Evolutionary conservation across 768 basidiomycete genomes (phyloP), one percentile per base, ranked within the genome.

Genomic region (Astraeus odoratus): DNA sequence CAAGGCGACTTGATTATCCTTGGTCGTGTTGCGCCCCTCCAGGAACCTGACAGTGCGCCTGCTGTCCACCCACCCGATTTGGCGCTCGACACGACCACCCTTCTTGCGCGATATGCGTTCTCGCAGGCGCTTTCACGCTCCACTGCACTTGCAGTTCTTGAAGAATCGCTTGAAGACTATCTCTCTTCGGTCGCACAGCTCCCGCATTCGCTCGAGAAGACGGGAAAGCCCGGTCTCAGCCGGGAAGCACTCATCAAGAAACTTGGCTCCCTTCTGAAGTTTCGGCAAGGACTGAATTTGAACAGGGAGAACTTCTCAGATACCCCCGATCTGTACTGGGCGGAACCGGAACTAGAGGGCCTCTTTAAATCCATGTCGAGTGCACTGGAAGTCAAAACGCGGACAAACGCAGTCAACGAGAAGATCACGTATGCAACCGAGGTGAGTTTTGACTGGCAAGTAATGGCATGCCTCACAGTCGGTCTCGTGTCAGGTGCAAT

Each of bases 1-100:
- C 89, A 93, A 57, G 93, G 93, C 25, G 92, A 96, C 58, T 66
- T 96, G 49, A 93, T 95, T 46, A 86, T 96, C 44, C 78, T 96
- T 15, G 93, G 93, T 7, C 74, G 77, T 40, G 76, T 73, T 8
- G 69, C 81, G 1, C 71, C 77, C 10, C 67, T 84, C n/a, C 79
- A 75, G 42, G 72, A 76, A 43, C 59, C 74, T 18, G 66, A 69
- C 9, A 67, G 76, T 22, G 54, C 72, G 10, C 57, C 60, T 16
- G 69, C 68, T 4, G 62, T 78, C 27, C 72, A 73, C 0, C 71
- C 76, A 5, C 72, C 69, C 9, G 59, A 77, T 67, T 66, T 63
- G n/a, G 71, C 65, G 1, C 73, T 88, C 18, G 86, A 88, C 1
- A 66, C 67, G 36, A 77, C 84, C 29, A 89, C 87, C 0, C 69